Base-by-base conservation (phyloP, 805 yeast genomes). In the Yamadazyma takamatsuzukensis region DNA sequence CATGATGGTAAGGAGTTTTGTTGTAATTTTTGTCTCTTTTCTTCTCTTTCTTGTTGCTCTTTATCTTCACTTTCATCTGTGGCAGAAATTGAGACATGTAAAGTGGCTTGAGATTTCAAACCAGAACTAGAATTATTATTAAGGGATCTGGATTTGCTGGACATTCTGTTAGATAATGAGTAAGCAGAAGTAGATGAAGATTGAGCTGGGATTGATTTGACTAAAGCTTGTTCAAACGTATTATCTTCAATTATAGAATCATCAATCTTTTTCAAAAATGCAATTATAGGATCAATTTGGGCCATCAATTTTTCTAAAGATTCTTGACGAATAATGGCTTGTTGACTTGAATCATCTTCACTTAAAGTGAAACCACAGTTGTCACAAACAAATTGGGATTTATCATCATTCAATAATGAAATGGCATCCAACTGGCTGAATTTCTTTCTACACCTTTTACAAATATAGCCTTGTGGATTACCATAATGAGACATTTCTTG, bases 1-100 rank as follows among this genome's bases (percentile, higher is more conserved):
- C 99, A 93, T 18, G 93, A 81, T 6, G 99, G 99, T 45, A 93
- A 70, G 4, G 96, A 96, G 54, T 93, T 93, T 57, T 90, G 96
- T 52, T 83, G 81, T 56, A 89, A 70, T 44, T 76, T 71, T 56
- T 73, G 80, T 57, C 75, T 78, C 71, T 73, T 79, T 65, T 68
- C 78, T 55, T 83, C 82, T 51, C 75, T 66, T 46, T 78, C 79
- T 51, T 68, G 72, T 47, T 72, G 72, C 58, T 80, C 88, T 45
- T 77, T 73, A 52, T 73, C 79, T 44, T 73, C 70, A 40, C 78
- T 77, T 49, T 85, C 94, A 57, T 86, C 96, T 47, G 80, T 83
- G 12, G 90, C 93, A 4, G 95, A 80, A 33, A 93, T 88, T 45
- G 84, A 80, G 36, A 93, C 95, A 57, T 86, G 89, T 47, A 93